Conservation (phyloP, 2,329 filamentous ascomycete species). For the Neopestalotiopsis sp. region DNA sequence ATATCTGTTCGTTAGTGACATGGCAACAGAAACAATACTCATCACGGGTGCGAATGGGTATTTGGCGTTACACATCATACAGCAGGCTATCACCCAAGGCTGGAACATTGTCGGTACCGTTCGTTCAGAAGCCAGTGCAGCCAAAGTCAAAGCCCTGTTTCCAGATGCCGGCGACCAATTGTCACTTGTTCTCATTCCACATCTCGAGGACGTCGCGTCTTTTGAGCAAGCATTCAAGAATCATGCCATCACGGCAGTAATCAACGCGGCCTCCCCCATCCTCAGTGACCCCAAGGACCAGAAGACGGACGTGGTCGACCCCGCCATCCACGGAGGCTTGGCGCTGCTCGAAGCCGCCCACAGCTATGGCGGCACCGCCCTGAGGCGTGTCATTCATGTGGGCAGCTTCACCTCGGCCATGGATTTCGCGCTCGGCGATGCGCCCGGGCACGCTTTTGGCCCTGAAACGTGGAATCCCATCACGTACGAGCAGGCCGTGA, state of each 20-base stretch:
- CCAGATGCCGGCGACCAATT: not conserved
- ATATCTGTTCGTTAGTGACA: not conserved
- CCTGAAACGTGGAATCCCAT: not conserved
- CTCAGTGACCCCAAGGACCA: conserved; percentile 1
- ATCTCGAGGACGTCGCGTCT: not conserved
- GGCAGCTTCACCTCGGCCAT: conserved; percentile 4
- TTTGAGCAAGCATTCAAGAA: not conserved
- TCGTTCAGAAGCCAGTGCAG: not conserved
- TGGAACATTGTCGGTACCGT: conserved; percentile 14
- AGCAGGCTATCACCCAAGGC: conserved; percentile 1
- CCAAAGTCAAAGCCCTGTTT: not conserved
- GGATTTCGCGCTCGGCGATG: conserved; percentile 3
- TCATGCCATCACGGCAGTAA: not conserved
- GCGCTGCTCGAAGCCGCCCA: no score
- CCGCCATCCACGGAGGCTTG: not conserved
- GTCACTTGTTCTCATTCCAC: not conserved
- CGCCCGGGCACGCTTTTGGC: not conserved
- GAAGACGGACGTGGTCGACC: conserved; percentile 10
- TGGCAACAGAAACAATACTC: conserved; percentile 8
- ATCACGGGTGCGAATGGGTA: conserved; percentile 14
- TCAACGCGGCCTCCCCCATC: not conserved
- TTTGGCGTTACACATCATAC: conserved; percentile 1
- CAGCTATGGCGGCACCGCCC: no score
- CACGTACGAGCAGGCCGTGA: not conserved
- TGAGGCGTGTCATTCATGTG: not conserved